phyloP scores from a whole-genome alignment of 2,329 filamentous ascomycete species.

The Fonsecaea monophora region DNA sequence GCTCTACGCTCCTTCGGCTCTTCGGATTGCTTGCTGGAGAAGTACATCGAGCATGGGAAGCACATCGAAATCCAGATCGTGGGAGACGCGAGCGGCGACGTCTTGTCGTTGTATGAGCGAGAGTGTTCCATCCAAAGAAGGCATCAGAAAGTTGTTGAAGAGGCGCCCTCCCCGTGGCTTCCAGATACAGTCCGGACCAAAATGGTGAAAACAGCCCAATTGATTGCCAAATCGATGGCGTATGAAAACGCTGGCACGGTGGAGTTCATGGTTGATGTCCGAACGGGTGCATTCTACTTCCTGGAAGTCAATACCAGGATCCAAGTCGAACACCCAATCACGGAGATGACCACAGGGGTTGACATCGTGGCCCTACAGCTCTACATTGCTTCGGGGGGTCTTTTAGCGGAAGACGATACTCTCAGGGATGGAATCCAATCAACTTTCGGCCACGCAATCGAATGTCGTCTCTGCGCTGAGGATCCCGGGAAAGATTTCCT shows the following conservation, averaged over 20 bases:
- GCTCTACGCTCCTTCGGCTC: conserved; percentile 54
- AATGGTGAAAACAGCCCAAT: conserved; percentile 49
- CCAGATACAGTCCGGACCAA: conserved; percentile 41
- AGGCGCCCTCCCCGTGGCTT: conserved; percentile 51
- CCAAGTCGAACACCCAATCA: conserved; percentile 59
- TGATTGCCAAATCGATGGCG: conserved; percentile 46
- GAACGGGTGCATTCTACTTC: conserved; percentile 52
- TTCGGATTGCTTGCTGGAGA: conserved; percentile 52
- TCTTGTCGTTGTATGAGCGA: conserved; percentile 54
- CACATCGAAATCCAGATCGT: conserved; percentile 61
- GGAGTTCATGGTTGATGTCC: conserved; percentile 54
- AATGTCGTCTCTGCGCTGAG: conserved; percentile 55
- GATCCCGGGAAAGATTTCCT: conserved; percentile 49
- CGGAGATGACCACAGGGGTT: conserved; percentile 49
- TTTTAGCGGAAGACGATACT: conserved; percentile 39
- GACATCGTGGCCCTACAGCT: conserved; percentile 52
- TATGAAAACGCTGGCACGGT: conserved; percentile 55
- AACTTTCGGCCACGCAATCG: conserved; percentile 51
- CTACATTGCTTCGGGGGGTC: conserved; percentile 46
- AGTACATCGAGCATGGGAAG: conserved; percentile 50
- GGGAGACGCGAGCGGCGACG: conserved; percentile 53
- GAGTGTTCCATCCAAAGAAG: conserved; percentile 61
- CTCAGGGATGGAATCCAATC: conserved; percentile 29
- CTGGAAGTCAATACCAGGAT: conserved; percentile 58
- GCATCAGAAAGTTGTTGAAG: conserved; percentile 61